Conservation (phyloP, 306 rosid genomes). For the Carpinus viminea region DNA sequence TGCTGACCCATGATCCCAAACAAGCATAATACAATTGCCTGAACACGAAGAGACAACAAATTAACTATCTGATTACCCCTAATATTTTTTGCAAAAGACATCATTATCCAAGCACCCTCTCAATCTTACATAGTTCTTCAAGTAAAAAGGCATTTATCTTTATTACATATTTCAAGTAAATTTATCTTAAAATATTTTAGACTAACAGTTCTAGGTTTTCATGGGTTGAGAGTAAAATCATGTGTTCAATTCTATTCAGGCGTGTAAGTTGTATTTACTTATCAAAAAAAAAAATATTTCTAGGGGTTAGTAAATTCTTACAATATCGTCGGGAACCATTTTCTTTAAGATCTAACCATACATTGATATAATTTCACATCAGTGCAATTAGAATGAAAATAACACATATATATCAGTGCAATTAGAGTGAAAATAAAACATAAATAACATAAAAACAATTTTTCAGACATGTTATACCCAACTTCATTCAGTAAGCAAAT, state of each 20-base stretch:
- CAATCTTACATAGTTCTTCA: background rate
- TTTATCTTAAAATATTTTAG: background rate
- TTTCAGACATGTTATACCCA: background rate
- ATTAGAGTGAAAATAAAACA: too few relatives aligned
- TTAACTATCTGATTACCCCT: background rate
- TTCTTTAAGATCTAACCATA: background rate
- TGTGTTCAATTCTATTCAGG: background rate
- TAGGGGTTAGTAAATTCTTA: background rate
- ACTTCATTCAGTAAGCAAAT: background rate
- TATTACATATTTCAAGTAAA: background rate
- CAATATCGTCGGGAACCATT: background rate
- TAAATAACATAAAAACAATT: background rate
- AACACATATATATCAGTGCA: background rate
- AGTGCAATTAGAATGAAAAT: background rate
- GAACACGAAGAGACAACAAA: conserved; percentile 19
- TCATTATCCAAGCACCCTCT: background rate
- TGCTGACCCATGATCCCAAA: conserved; percentile 66
- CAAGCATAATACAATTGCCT: conserved; percentile 77
- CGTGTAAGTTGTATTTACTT: background rate
- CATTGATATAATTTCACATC: background rate
- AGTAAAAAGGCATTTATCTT: background rate
- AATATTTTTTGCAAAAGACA: background rate
- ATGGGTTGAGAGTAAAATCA: background rate
- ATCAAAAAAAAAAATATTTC: background rate
- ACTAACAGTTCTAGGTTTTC: background rate